Base-by-base conservation (phyloP, 164 flowering plant species). In the Tetrastigma voinierianum region DNA sequence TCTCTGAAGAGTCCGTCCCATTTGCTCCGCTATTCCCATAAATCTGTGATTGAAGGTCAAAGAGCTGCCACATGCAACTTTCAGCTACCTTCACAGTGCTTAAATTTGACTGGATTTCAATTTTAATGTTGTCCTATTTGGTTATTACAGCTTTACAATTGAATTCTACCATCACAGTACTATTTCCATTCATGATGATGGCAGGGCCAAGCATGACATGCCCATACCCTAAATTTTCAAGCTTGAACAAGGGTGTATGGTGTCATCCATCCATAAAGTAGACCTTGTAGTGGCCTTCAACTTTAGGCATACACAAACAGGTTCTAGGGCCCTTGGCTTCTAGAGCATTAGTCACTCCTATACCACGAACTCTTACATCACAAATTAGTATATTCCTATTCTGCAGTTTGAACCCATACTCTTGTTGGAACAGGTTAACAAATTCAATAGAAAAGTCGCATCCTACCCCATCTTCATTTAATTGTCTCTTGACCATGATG, bases 1-100 rank as follows among this genome's bases (percentile, higher is more conserved):
- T 75, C 99, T 83, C 74, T 95, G 99, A 8, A 95, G 81, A 14
- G 99, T 95, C 9, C 98, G 83, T 51, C 99, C 99, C 99, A 95
- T 95, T 76, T 95, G 99, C 71, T 95, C 98, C 20, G 98, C 99
- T 67, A 92, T 92, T 13, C 98, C 99, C 99, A 95, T 95, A 74
- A 95, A 95, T 67, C 98, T 83, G 81, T 95, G 86, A 67, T 89
- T 92, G 78, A 95, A 95, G 60, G 92, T 95, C 20, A 97, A n/a
- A 93, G 46, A 95, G 94, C 67, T n/a, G 98, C 98, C 44, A 95
- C 99, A 73, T 46, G 97, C 98, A 62, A 88, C 89, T 47, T 82
- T 85, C 96, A 8, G 82, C 67, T 65, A 81, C 67, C 66, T 83
- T 83, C 14, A 71, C 78, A 1, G 68, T 64, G 69, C 61, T 77